Conservation (phyloP, 805 yeast genomes). For the Metschnikowia rubicola region DNA sequence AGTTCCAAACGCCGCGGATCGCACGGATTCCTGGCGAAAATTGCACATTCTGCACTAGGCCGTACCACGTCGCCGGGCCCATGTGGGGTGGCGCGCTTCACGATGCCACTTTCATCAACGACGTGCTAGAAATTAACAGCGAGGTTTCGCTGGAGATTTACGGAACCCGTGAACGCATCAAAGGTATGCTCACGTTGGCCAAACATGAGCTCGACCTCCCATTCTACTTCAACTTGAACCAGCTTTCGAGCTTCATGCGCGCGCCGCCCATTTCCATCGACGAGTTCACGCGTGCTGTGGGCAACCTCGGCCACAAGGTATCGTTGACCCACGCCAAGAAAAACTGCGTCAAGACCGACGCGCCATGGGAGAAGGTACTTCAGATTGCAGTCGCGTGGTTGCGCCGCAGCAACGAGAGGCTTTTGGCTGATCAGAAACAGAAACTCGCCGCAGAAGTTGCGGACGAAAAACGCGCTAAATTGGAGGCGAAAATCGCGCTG, state of each 20-base stretch:
- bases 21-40: constrained; percentile 60
- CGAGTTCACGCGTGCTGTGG: constrained; percentile 70
- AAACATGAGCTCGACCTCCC: constrained; percentile 61
- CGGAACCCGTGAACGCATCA: constrained; percentile 78
- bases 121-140: constrained; percentile 53
- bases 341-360: constrained; percentile 84
- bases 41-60: constrained; percentile 69
- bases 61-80: constrained; percentile 87
- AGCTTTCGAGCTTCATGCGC: constrained; percentile 69
- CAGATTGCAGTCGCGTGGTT: constrained; percentile 64
- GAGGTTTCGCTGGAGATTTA: constrained; percentile 54
- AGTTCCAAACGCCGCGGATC: constrained; percentile 51
- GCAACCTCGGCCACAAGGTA: constrained; percentile 77
- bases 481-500: constrained; percentile 18
- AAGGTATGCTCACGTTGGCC: constrained; percentile 91
- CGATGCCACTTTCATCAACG: constrained; percentile 60
- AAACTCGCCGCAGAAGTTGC: constrained; percentile 12
- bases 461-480: constrained; percentile 13
- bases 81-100: constrained; percentile 91
- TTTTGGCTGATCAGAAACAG: constrained; percentile 20
- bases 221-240: constrained; percentile 81
- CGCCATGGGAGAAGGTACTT: constrained; percentile 81
- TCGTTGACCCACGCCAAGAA: constrained; percentile 88
- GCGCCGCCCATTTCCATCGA: constrained; percentile 81
- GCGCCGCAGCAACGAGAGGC: constrained; percentile 27